phyloP scores from a whole-genome alignment of 805 yeast species.

The Millerozyma miso region DNA sequence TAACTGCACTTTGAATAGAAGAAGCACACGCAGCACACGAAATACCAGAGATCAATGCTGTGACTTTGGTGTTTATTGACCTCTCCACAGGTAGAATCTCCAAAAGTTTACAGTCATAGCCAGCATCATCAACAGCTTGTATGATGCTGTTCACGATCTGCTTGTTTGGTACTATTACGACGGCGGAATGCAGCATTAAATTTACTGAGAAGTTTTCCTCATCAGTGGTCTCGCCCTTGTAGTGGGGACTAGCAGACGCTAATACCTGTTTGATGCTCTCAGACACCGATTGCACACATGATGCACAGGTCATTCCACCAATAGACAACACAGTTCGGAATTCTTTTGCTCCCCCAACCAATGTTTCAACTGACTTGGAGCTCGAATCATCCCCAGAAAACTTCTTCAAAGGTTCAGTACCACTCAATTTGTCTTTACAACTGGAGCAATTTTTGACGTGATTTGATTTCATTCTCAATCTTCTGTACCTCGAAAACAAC shows the following conservation, averaged over 20 bases:
- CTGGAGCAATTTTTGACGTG: slow-evolving; percentile 41
- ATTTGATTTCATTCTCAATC: slow-evolving; percentile 14
- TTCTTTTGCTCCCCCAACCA: slow-evolving; percentile 23
- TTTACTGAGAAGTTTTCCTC: slow-evolving; percentile 46
- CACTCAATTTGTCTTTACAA: slow-evolving; percentile 29
- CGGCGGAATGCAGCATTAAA: slow-evolving; percentile 48
- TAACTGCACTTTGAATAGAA: slow-evolving; percentile 47
- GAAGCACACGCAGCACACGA: slow-evolving; percentile 70
- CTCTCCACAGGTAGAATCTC: slow-evolving; percentile 59
- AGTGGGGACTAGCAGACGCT: not conserved
- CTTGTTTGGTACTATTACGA: slow-evolving; percentile 49
- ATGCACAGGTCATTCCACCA: slow-evolving; percentile 41
- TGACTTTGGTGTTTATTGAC: slow-evolving; percentile 44
- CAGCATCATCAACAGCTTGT: slow-evolving; percentile 24
- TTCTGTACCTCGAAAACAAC: slow-evolving; percentile 14
- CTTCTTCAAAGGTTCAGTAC: slow-evolving; percentile 5
- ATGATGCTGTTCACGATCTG: slow-evolving; percentile 35
- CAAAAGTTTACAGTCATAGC: slow-evolving; percentile 45
- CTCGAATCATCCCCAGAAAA: slow-evolving; percentile 7
- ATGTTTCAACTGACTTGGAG: slow-evolving; percentile 21
- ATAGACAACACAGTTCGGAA: slow-evolving; percentile 50
- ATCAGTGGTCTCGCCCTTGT: slow-evolving; percentile 2
- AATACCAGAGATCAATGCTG: slow-evolving; percentile 68
- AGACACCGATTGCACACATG: slow-evolving; percentile 30
- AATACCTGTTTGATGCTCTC: slow-evolving; percentile 23